Conservation (phyloP, 2,329 filamentous ascomycete species). For the Magnaporthiopsis poae region DNA sequence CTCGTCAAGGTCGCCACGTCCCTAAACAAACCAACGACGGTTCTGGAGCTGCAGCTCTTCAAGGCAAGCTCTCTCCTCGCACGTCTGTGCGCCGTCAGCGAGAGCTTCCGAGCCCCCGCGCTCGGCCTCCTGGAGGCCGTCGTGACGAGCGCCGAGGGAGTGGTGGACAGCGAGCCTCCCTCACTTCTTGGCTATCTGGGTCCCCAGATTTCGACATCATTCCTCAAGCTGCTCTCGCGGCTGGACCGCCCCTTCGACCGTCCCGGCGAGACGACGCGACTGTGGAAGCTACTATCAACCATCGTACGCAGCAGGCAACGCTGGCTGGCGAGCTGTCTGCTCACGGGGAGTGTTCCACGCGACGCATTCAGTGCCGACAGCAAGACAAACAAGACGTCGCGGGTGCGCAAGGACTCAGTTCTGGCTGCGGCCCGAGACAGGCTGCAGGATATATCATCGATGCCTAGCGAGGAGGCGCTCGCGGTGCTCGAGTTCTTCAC, state of each 20-base stretch:
- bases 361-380: conserved; percentile 50
- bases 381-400: conserved; percentile 41
- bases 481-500: conserved; percentile 79
- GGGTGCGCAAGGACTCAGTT: conserved; percentile 50
- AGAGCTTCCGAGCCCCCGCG: conserved; percentile 55
- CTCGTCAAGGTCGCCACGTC: conserved; percentile 62
- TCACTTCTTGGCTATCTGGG: conserved; percentile 87
- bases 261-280: conserved; percentile 51
- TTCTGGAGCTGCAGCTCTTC: conserved; percentile 70
- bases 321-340: conserved; percentile 87
- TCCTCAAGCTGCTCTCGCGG: conserved; percentile 66
- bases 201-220: conserved; percentile 70
- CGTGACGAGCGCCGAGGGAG: conserved; percentile 58
- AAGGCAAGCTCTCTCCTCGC: conserved; percentile 68
- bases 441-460: conserved; percentile 53
- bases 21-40: conserved; percentile 50
- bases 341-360: conserved; percentile 77
- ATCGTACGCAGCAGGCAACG: conserved; percentile 85
- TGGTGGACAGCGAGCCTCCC: conserved; percentile 61
- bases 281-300: conserved; percentile 79
- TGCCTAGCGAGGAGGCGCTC: conserved; percentile 57
- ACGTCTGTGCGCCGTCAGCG: conserved; percentile 62
- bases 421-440: conserved; percentile 64
- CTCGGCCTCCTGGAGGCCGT: conserved; percentile 63
- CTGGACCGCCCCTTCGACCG: conserved; percentile 68